Conservation (phyloP, 176 grass and related monocot species). For the Miscanthus lutarioriparius region DNA sequence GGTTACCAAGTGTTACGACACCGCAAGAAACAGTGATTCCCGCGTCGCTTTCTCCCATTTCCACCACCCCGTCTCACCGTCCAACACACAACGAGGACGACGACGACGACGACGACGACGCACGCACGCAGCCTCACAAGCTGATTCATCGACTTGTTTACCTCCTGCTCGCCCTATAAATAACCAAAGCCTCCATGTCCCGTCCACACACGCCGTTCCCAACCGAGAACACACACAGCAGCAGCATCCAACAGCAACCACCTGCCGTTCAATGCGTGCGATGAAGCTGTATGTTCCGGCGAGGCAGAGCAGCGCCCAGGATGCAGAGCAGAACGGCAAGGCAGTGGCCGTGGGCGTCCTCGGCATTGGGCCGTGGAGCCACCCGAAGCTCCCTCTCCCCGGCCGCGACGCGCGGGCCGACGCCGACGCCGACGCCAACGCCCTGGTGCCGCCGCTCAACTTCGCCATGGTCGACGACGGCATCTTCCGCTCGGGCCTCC, state of each 20-base stretch:
- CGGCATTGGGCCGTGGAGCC: conserved; percentile 21
- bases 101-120: neutral
- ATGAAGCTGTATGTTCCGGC: conserved; percentile 61
- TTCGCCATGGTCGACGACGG: conserved; percentile 82
- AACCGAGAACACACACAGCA: neutral
- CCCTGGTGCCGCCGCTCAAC: conserved; percentile 64
- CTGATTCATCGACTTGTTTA: neutral
- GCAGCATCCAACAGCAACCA: neutral
- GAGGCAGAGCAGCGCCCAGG: conserved; percentile 48
- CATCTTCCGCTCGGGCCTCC: conserved; percentile 90
- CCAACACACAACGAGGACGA: neutral
- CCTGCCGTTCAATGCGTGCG: neutral
- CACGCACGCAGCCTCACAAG: neutral
- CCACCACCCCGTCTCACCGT: no score
- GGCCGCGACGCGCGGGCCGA: neutral
- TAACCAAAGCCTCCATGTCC: neutral
- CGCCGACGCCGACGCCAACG: neutral
- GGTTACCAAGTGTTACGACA: neutral
- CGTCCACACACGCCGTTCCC: neutral
- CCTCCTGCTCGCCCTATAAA: conserved; percentile 32
- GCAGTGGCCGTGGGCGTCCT: neutral
- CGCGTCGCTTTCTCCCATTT: conserved; percentile 2
- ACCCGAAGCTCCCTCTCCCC: neutral
- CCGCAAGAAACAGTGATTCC: neutral
- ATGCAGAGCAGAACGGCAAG: conserved; percentile 10